Percentiles rank a stretch among this genome's conserved stretches.
Conservation (phyloP, 306 rosid genomes). For the Prinsepia uniflora region DNA sequence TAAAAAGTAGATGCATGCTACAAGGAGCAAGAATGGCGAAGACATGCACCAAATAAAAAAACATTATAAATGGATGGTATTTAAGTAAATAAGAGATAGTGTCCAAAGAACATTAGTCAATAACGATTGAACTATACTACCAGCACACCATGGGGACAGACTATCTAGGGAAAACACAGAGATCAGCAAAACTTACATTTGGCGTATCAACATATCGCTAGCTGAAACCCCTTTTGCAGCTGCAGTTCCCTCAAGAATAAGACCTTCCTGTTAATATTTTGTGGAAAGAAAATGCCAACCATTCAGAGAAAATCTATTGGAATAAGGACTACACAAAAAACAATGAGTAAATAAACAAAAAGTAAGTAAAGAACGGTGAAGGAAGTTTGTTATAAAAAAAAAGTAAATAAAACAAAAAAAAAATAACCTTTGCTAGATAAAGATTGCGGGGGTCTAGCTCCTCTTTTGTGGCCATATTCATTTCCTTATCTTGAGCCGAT, state of each 20-base stretch:
- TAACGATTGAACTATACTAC: background rate
- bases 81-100: background rate
- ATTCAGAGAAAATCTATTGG: conserved; percentile 8
- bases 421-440: conserved; percentile 72
- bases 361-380: conserved; percentile 8
- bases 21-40: background rate
- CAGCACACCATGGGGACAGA: background rate
- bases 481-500: conserved; percentile 81
- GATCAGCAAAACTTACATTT: conserved; percentile 50
- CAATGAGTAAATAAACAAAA: background rate
- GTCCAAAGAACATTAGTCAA: background rate
- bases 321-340: background rate
- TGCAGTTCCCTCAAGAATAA: conserved; percentile 77
- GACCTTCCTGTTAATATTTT: conserved; percentile 69
- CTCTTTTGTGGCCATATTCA: conserved; percentile 60
- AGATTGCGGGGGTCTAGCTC: conserved; percentile 81
- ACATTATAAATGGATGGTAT: background rate
- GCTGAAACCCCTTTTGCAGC: conserved; percentile 96
- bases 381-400: background rate
- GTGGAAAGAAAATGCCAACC: conserved; percentile 29
- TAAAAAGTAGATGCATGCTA: background rate
- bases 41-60: too few species aligned
- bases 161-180: background rate
- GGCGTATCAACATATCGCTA: conserved; percentile 76
- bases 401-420: background rate